phyloP scores from a whole-genome alignment of 2,329 filamentous ascomycete species.

The Colletotrichum liaoningense region DNA sequence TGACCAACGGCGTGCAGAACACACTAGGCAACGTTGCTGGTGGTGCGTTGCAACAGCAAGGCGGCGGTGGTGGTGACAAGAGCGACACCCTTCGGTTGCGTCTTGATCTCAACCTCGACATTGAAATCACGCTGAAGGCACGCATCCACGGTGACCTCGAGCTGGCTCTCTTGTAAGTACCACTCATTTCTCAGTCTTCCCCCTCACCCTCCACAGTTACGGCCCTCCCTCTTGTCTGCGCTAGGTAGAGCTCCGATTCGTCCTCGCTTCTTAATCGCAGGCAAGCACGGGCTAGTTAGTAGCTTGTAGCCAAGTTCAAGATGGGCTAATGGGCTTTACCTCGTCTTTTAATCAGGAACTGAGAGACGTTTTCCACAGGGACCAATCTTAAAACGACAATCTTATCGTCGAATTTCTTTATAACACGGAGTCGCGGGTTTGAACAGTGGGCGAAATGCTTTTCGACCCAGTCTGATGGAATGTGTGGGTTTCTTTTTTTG shows the following conservation, averaged over 20 bases:
- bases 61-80: constrained; percentile 53
- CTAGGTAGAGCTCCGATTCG: constrained; percentile 20
- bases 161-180: constrained; percentile 71
- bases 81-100: constrained; percentile 78
- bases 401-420: background rate
- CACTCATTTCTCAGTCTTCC: constrained; percentile 19
- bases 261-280: constrained; percentile 35
- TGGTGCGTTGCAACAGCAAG: constrained; percentile 47
- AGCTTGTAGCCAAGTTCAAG: constrained; percentile 31
- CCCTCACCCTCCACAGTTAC: constrained; percentile 15
- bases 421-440: constrained; percentile 28
- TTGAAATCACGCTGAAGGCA: constrained; percentile 88
- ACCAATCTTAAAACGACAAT: constrained; percentile 33
- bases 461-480: constrained; percentile 22
- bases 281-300: constrained; percentile 39
- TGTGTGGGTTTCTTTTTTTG: constrained; percentile 26
- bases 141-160: constrained; percentile 88
- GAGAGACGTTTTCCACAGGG: constrained; percentile 36
- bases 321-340: constrained; percentile 38
- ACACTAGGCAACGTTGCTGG: constrained; percentile 54
- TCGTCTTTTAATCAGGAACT: constrained; percentile 38
- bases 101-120: constrained; percentile 83
- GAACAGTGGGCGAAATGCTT: constrained; percentile 9
- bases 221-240: background rate
- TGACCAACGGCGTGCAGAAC: constrained; percentile 53